Base-by-base conservation (phyloP, 2,329 filamentous ascomycete genomes). In the Pyrenophora teres region DNA sequence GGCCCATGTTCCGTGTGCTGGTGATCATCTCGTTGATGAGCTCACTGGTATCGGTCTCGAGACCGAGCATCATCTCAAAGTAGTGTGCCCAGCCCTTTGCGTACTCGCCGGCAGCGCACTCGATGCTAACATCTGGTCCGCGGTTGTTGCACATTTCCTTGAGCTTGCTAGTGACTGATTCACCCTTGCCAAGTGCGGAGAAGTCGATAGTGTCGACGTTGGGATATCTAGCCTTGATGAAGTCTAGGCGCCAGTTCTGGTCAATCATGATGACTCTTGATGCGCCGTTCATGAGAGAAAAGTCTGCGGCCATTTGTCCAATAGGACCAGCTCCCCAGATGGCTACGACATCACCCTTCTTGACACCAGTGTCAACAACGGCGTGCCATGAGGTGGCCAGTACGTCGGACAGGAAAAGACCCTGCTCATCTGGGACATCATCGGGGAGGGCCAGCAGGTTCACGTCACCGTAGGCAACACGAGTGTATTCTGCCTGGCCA, bases 261-360 rank as follows among this genome's bases (percentile, higher is more conserved):
- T 96, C 92, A 59, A 96, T 86, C 56, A 92, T 82, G 61, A 95
- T 92, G 56, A 96, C 81, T 54, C 88, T 83, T 39, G 76, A 81
- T 0, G 91, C 91, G 7, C 89, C 89, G 48, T 91, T 85, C n/a
- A 84, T 75, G 49, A 90, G 78, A 0, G 87, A 77, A 70, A 85
- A 87, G 35, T 85, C 79, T 1, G 87, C 88, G 2, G 81, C 84
- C 76, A 93, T 95, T 46, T 90, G 89, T 0, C 92, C 91, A 44
- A 96, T 89, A 0, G 90, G 92, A 0, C 91, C 91, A 0, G 87
- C 89, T n/a, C 90, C 91, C 84, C 90, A 96, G 54, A 95, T 85
- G 30, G 89, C 90, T 1, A 96, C 90, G 2, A 86, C 78, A 62
- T 95, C 90, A 10, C 83, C 85, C 30, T 87, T 79, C 56, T 89